Percentiles rank a stretch among this genome's conserved stretches.
Conservation (phyloP, 352 stramenopile species). For the Hyphochytrium catenoides region DNA sequence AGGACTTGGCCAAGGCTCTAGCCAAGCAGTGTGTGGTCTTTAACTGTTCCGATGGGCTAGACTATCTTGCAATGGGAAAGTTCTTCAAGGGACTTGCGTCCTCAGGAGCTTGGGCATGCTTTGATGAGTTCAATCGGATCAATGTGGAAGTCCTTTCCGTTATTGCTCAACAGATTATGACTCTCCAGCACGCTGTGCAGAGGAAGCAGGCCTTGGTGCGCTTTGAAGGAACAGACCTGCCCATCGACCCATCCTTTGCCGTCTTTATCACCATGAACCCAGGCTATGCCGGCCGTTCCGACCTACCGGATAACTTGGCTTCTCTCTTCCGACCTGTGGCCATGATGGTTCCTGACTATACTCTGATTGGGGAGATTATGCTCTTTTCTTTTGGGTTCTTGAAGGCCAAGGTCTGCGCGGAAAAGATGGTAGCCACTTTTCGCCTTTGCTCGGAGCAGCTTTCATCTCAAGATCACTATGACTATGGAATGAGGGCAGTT, state of each 20-base stretch:
- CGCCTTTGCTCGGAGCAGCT: constrained; percentile 60
- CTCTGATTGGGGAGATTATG: constrained; percentile 52
- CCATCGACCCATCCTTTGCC: constrained; percentile 26
- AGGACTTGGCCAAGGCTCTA: constrained; percentile 71
- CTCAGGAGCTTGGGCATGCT: constrained; percentile 44
- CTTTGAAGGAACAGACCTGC: constrained; percentile 26
- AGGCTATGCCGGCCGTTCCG: constrained; percentile 37
- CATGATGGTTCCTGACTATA: constrained; percentile 68
- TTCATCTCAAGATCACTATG: constrained; percentile 51
- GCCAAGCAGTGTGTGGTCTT: constrained; percentile 80
- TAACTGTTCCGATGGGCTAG: constrained; percentile 88
- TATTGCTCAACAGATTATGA: constrained; percentile 53
- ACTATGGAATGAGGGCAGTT: constrained; percentile 64
- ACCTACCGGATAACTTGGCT: constrained; percentile 54
- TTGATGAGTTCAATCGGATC: constrained; percentile 74
- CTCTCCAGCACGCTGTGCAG: constrained; percentile 24
- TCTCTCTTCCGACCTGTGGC: constrained; percentile 51
- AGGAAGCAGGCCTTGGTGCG: constrained; percentile 13
- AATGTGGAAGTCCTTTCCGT: constrained; percentile 63
- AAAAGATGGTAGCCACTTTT: constrained; percentile 45
- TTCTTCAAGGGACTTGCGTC: constrained; percentile 55
- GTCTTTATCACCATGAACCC: constrained; percentile 72
- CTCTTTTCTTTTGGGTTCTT: constrained; percentile 54
- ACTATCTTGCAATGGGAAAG: constrained; percentile 58
- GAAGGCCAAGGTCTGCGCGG: constrained; percentile 23